Conservation (phyloP, 2,329 filamentous ascomycete species). For the Nigrospora osmanthi region DNA sequence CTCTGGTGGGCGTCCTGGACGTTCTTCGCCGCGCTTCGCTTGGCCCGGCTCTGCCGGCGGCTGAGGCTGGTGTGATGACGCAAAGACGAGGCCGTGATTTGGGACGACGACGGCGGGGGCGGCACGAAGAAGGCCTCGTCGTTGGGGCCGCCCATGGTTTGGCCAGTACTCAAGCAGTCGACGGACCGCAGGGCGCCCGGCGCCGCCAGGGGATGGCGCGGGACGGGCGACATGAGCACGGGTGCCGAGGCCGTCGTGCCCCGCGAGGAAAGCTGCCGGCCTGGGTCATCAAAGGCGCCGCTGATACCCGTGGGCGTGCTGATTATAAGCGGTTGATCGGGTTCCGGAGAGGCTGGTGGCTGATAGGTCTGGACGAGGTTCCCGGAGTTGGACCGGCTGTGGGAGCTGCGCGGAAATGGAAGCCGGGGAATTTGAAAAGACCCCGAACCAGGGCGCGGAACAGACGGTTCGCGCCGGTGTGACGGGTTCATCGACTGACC, state of each 20-base stretch:
- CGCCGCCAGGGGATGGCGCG: conserved; percentile 35
- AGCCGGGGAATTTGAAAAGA: conserved; percentile 33
- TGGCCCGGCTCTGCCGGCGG: conserved; percentile 45
- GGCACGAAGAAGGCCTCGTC: conserved; percentile 1
- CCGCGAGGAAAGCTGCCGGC: conserved; percentile 17
- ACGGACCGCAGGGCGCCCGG: conserved; percentile 31
- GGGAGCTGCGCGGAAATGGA: conserved; percentile 24
- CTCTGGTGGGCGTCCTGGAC: conserved; percentile 51
- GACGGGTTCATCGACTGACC: conserved; percentile 31
- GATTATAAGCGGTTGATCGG: conserved; percentile 51
- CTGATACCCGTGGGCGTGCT: conserved; percentile 49
- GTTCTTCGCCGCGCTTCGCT: conserved; percentile 54
- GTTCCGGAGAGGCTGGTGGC: conserved; percentile 15
- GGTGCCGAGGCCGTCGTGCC: conserved; percentile 24
- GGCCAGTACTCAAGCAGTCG: conserved; percentile 49
- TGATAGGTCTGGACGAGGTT: conserved; percentile 13
- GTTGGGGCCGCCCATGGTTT: conserved; percentile 26
- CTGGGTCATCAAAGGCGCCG: conserved; percentile 42
- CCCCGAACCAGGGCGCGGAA: conserved; percentile 34
- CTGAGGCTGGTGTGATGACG: conserved; percentile 34
- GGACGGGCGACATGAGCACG: conserved; percentile 44
- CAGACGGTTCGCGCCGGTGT: conserved; percentile 26
- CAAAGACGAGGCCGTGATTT: conserved; percentile 27
- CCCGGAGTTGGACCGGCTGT: conserved; percentile 10
- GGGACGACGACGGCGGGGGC: conserved; percentile 17